Base-by-base conservation (phyloP, 2,329 filamentous ascomycete genomes). In the Plenodomus biglobosus region DNA sequence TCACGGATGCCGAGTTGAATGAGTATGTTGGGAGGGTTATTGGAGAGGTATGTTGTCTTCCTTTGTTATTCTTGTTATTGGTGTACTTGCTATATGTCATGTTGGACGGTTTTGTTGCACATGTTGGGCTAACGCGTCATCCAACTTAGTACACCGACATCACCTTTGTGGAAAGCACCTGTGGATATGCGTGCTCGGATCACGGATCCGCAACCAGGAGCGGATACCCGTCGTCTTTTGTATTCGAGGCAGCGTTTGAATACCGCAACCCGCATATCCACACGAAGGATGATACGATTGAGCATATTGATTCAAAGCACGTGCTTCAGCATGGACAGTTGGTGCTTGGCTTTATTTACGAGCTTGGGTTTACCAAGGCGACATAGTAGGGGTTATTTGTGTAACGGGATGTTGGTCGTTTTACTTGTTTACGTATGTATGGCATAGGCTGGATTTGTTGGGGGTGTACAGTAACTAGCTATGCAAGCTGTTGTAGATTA, bases 271-370 rank as follows among this genome's bases (percentile, higher is more conserved):
- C 82, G 56, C 80, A 86, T 57, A 89, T 90, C 50, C 86, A 89
- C 65, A 82, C 80, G 18, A 83, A 82, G 0, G 82, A 87, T 21
- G 87, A 90, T 66, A 78, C 77, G 57, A 83, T 90, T 54, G 82
- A 88, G 64, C 85, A 84, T 56, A 74, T 90, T 39, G 86, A 85
- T 58, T 94, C 94, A 65, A 84, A 91, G 66, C 91, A 96, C 71
- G 95, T 95, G 88, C 78, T 92, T 27, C 85, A 95, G 75, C 90
- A 95, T 72, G 89, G 88, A 15, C 86, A 85, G 70, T 81, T 95
- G 79, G 92, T 89, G 1, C 76, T 95, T 18, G 88, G 86, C 3
- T 81, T 95, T 58, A 87, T 85, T 3, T 92, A 92, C 64, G 90
- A 95, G 76, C 80, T 95, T n/a, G n/a, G n/a, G n/a, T n/a, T n/a